Evolutionary conservation across 2,329 filamentous ascomycete species (phyloP).

Genomic region (Dryadomyces quercivorus): DNA sequence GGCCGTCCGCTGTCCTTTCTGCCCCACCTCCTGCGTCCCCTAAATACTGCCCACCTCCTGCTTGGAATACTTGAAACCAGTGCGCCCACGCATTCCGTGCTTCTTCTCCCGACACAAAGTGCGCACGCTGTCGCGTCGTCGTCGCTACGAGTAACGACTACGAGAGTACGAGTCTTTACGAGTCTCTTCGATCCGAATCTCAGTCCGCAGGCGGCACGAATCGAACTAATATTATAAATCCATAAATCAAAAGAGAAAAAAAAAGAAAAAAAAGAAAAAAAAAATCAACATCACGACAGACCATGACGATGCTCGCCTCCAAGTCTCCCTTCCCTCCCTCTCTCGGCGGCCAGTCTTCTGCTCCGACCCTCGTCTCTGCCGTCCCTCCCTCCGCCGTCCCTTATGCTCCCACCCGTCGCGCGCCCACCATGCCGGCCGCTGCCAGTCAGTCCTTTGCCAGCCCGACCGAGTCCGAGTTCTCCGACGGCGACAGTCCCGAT

Average conservation of each 20-base stretch:
- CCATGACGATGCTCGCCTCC: constrained; percentile 71
- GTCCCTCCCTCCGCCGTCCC: constrained; percentile 29
- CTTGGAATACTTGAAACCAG: constrained; percentile 11
- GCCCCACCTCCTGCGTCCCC: not conserved
- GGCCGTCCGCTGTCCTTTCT: not conserved
- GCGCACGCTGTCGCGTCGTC: too few relatives aligned
- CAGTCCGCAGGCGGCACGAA: not conserved
- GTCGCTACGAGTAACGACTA: too few relatives aligned
- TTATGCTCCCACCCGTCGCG: constrained; percentile 39
- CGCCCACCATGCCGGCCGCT: constrained; percentile 33
- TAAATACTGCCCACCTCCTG: not conserved
- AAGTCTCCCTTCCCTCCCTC: constrained; percentile 57
- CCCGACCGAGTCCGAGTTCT: constrained; percentile 88
- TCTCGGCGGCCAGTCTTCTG: constrained; percentile 32
- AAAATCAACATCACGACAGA: not conserved
- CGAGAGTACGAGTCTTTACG: too few relatives aligned
- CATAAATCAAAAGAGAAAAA: not conserved
- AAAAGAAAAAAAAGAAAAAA: not conserved
- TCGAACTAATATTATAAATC: not conserved
- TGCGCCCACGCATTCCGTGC: constrained; percentile 6
- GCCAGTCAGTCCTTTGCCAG: constrained; percentile 53
- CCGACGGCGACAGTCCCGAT: constrained; percentile 65
- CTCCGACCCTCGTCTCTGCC: constrained; percentile 26
- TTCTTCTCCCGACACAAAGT: not conserved
- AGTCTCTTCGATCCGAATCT: too few relatives aligned